These are phyloP conservation scores for Candida germanica DNA, from an alignment of 805 yeast species.

Conservation along the genomic window DNA sequence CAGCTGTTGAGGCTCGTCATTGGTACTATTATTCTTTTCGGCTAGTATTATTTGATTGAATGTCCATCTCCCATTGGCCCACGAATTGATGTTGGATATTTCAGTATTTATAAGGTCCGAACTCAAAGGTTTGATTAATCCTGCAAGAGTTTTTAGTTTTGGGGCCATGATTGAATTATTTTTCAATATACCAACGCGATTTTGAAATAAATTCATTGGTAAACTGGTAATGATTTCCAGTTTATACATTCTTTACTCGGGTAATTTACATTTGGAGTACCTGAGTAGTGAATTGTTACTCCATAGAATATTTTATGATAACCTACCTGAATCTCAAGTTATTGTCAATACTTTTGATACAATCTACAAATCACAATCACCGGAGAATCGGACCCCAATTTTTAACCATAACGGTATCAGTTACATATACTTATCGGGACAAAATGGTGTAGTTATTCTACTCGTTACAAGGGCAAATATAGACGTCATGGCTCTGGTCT, in stretches of 20 bases:
- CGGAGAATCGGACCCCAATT: constrained; percentile 39
- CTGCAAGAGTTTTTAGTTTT: not conserved
- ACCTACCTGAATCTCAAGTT: constrained; percentile 22
- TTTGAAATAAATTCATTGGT: not conserved
- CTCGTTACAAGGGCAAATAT: constrained; percentile 44
- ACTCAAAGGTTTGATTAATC: not conserved
- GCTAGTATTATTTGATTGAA: not conserved
- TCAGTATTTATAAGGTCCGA: not conserved
- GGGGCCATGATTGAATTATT: not conserved
- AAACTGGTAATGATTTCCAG: constrained; percentile 32
- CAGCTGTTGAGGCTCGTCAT: not conserved
- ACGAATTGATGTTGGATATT: constrained; percentile 1
- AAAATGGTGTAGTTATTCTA: constrained; percentile 42
- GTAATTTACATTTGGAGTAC: constrained; percentile 23
- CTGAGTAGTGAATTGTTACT: constrained; percentile 32
- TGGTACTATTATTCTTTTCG: not conserved
- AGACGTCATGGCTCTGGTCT: constrained; percentile 56
- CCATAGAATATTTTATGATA: constrained; percentile 32
- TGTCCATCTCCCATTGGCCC: not conserved
- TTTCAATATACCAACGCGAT: constrained; percentile 1
- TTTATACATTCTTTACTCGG: constrained; percentile 34
- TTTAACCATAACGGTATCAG: constrained; percentile 47
- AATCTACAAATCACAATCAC: constrained; percentile 17
- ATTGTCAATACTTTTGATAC: constrained; percentile 26
- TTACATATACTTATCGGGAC: constrained; percentile 50